phyloP scores from a whole-genome alignment of 768 basidiomycete species.

The Paxillus ammoniavirescens region DNA sequence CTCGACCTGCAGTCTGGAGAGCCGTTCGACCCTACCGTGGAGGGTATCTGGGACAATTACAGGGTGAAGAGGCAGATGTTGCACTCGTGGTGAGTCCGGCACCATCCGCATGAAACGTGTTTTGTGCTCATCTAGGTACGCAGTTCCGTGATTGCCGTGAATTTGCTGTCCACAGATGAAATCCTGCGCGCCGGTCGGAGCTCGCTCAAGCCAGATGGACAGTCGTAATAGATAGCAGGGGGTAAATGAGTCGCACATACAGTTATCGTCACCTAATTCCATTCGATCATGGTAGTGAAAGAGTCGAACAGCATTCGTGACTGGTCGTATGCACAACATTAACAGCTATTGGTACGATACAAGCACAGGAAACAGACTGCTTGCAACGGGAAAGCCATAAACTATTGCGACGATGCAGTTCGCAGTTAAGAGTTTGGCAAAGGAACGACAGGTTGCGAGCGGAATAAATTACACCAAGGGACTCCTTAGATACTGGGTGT shows the following conservation, averaged over 20 bases:
- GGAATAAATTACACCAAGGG: constrained; percentile 25
- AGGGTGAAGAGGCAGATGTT: constrained; percentile 98
- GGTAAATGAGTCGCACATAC: constrained; percentile 6
- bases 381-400: constrained; percentile 21
- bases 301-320: constrained; percentile 14
- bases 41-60: constrained; percentile 99
- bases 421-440: constrained; percentile 15
- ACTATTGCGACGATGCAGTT: constrained; percentile 21
- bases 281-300: constrained; percentile 6
- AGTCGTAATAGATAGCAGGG: constrained; percentile 38
- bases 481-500: constrained; percentile 7
- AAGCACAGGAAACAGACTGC: constrained; percentile 5
- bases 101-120: constrained; percentile 13
- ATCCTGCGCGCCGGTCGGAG: constrained; percentile 88
- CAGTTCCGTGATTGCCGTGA: constrained; percentile 92
- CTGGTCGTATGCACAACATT: constrained; percentile 27
- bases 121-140: constrained; percentile 25
- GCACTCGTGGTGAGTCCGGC: constrained; percentile 77
- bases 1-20: constrained; percentile 92
- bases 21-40: constrained; percentile 92
- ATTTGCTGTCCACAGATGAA: constrained; percentile 94
- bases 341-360: constrained; percentile 28
- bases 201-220: constrained; percentile 80
- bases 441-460: constrained; percentile 15
- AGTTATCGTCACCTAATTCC: constrained; percentile 21